A percentile compares a stretch with the other conserved stretches of the same genome.
Evolutionary conservation across 2,329 filamentous ascomycete genomes (phyloP).

Genomic region (Xylogone sp.): DNA sequence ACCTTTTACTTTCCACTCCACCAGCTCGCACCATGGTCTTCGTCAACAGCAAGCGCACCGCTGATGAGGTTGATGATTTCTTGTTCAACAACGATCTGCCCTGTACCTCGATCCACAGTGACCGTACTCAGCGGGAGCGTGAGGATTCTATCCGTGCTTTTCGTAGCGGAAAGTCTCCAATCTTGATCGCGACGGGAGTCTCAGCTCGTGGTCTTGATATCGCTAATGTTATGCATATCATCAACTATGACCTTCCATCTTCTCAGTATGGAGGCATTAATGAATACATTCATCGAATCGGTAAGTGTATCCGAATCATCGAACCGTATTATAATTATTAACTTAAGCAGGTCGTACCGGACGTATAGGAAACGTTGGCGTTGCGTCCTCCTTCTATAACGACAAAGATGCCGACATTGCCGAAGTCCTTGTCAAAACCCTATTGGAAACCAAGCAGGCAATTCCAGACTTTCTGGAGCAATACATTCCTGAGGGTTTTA

Average conservation of each 20-base stretch:
- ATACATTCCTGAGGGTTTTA: constrained; percentile 54
- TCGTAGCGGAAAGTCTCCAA: constrained; percentile 67
- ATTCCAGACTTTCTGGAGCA: constrained; percentile 78
- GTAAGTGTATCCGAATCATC: constrained; percentile 42
- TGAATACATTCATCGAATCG: constrained; percentile 93
- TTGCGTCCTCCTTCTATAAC: constrained; percentile 87
- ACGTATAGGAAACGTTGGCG: constrained; percentile 82
- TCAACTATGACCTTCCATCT: constrained; percentile 87
- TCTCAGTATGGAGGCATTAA: constrained; percentile 78
- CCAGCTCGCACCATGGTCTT: constrained; percentile 85
- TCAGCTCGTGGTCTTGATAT: constrained; percentile 88
- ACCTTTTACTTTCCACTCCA: constrained; percentile 65
- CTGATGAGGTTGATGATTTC: constrained; percentile 84
- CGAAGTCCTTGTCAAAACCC: constrained; percentile 70
- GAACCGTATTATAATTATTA: constrained; percentile 4
- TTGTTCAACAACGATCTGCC: constrained; percentile 78
- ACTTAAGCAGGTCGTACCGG: constrained; percentile 68
- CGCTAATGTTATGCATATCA: constrained; percentile 79
- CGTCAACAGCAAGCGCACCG: constrained; percentile 74
- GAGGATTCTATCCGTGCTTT: constrained; percentile 90
- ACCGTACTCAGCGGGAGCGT: constrained; percentile 84
- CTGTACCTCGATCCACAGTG: constrained; percentile 81
- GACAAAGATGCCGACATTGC: constrained; percentile 72
- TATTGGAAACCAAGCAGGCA: constrained; percentile 74
- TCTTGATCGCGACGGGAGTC: constrained; percentile 83